Conservation (phyloP, 257 asterid genomes). For the Rubia yunnanensis region DNA sequence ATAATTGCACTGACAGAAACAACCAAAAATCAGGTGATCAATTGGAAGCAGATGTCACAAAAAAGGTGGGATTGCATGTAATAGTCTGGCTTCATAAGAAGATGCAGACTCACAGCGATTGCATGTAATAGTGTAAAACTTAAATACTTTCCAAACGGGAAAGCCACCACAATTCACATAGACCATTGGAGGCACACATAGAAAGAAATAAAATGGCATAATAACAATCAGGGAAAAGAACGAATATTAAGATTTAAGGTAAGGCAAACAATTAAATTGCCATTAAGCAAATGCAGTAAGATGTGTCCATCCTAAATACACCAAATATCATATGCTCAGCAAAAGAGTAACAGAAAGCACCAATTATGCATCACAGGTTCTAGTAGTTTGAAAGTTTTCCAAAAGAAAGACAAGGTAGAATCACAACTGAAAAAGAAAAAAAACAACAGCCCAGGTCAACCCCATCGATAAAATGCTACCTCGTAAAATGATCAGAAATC, state of each 20-base stretch:
- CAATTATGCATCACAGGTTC: neutral
- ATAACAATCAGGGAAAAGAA: neutral
- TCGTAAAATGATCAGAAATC: neutral
- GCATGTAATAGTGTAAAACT: neutral
- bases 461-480: neutral
- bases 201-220: neutral
- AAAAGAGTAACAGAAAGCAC: neutral
- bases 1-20: conserved; percentile 12
- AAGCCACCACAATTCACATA: neutral
- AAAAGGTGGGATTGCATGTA: too few relatives aligned
- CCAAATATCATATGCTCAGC: neutral
- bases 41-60: neutral
- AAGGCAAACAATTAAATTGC: neutral
- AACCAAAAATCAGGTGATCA: neutral
- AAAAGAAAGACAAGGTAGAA: neutral
- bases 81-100: too few relatives aligned
- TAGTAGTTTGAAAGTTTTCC: neutral
- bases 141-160: neutral
- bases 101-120: neutral
- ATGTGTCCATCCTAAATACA: neutral
- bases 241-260: neutral
- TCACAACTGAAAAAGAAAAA: neutral
- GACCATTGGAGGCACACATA: neutral
- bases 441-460: neutral
- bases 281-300: neutral